Percentiles rank a stretch among this genome's conserved stretches.
Evolutionary conservation across 331 rosid genomes (phyloP).

Genomic region (Arachis monticola): DNA sequence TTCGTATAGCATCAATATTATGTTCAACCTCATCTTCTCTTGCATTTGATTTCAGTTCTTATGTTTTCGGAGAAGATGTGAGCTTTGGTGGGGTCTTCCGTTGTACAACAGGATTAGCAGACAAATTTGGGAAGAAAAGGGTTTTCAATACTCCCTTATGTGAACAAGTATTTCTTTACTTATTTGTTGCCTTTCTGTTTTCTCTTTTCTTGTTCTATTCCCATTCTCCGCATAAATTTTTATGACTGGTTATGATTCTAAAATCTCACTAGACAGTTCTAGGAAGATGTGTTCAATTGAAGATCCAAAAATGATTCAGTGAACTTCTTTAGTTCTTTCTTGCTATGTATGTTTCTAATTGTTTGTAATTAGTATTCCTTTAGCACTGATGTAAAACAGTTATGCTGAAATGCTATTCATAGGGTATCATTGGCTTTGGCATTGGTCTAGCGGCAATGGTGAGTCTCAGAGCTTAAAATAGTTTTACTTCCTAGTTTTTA

Average conservation of each 20-base stretch:
- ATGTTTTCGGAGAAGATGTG: conserved; percentile 95
- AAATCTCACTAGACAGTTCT: conserved; percentile 11
- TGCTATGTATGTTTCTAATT: conserved; percentile 5
- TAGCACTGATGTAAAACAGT: neutral
- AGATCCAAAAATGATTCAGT: conserved; percentile 6
- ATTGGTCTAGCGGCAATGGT: conserved; percentile 99
- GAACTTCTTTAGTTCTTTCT: neutral
- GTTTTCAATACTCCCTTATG: conserved; percentile 98
- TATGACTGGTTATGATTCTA: neutral
- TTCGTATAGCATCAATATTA: conserved; percentile 15
- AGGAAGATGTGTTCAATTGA: neutral
- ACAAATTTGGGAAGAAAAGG: conserved; percentile 80
- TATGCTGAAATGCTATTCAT: conserved; percentile 30
- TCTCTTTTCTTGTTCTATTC: conserved; percentile 3
- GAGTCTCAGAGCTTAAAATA: conserved; percentile 44
- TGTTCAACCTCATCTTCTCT: conserved; percentile 20
- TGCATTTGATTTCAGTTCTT: conserved; percentile 55
- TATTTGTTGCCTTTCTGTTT: neutral
- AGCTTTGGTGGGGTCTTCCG: conserved; percentile 98
- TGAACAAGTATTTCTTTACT: conserved; percentile 72
- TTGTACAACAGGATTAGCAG: conserved; percentile 99
- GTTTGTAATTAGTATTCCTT: conserved; percentile 4
- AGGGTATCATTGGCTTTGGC: conserved; percentile 98
- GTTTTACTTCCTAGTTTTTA: conserved; percentile 12
- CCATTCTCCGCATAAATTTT: conserved; percentile 16